These are phyloP conservation scores for Mycena venus DNA, from an alignment of 768 basidiomycete genomes.

Conservation along the genomic window DNA sequence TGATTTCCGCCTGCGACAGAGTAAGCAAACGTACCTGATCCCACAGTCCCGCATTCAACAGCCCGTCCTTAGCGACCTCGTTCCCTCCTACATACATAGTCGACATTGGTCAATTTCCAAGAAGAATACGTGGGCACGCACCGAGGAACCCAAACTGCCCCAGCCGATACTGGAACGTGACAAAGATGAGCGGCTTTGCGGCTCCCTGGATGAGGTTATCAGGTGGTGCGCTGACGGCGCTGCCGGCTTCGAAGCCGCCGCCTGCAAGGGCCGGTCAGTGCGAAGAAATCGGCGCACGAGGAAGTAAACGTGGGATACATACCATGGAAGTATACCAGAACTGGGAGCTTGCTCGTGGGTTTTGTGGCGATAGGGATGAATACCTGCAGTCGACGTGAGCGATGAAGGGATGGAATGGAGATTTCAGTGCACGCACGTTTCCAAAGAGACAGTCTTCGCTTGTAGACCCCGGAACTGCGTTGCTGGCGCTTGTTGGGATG, in stretches of 20 bases:
- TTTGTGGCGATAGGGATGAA: conserved; percentile 23
- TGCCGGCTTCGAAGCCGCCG: conserved; percentile 56
- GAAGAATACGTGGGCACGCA: conserved; percentile 14
- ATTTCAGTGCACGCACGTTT: too few species aligned
- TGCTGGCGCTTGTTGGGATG: conserved; percentile 44
- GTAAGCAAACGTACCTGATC: background rate
- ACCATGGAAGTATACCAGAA: conserved; percentile 60
- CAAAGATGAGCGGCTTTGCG: conserved; percentile 51
- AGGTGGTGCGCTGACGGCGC: conserved; percentile 46
- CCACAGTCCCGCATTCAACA: background rate
- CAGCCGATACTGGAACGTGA: conserved; percentile 57
- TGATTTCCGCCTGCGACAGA: too few species aligned
- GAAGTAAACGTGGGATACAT: too few species aligned
- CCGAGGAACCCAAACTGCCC: conserved; percentile 58
- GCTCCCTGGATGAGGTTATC: conserved; percentile 48
- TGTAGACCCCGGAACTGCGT: conserved; percentile 37
- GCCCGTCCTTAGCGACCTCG: background rate
- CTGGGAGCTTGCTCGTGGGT: conserved; percentile 30
- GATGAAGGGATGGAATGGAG: conserved; percentile 32
- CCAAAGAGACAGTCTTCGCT: conserved; percentile 60
- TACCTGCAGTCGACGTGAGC: background rate
- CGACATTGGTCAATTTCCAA: background rate
- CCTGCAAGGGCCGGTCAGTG: too few species aligned
- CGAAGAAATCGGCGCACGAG: too few species aligned
- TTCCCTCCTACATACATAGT: background rate